Evolutionary conservation across 2,329 filamentous ascomycete species (phyloP).

Genomic region (Fusarium sp.): DNA sequence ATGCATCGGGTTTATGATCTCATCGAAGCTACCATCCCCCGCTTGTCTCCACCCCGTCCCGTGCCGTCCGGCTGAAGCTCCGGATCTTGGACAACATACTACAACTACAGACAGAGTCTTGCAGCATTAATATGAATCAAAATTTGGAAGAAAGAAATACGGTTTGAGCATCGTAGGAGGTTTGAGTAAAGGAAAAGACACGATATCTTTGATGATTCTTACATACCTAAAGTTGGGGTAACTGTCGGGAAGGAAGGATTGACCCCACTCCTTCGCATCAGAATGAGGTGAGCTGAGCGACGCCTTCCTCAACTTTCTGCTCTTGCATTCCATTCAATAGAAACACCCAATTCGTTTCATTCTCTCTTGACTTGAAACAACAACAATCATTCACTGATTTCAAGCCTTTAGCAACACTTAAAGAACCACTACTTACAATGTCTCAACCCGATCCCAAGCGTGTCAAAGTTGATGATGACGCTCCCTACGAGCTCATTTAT

Average conservation of each 20-base stretch:
- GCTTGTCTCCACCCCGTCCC: background rate
- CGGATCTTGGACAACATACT: background rate
- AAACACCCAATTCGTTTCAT: background rate
- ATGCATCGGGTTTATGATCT: constrained; percentile 2
- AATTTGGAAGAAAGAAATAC: no score
- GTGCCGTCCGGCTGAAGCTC: constrained; percentile 5
- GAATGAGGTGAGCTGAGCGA: constrained; percentile 9
- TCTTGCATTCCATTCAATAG: background rate
- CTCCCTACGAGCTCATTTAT: constrained; percentile 74
- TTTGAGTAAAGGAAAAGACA: background rate
- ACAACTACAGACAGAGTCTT: no score
- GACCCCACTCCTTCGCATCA: constrained; percentile 21
- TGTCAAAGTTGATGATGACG: constrained; percentile 54
- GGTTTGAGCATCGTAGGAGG: no score
- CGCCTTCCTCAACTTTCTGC: background rate
- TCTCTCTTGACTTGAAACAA: background rate
- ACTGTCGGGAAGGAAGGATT: background rate
- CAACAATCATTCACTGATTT: background rate
- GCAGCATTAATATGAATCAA: no score
- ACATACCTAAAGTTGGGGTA: background rate
- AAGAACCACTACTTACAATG: constrained; percentile 12
- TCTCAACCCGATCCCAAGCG: constrained; percentile 46
- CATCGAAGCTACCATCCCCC: background rate
- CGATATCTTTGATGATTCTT: background rate
- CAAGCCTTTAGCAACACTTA: background rate